These are phyloP conservation scores for Clonostachys rhizophaga DNA, from an alignment of 2,329 filamentous ascomycete genomes.

Conservation along the genomic window DNA sequence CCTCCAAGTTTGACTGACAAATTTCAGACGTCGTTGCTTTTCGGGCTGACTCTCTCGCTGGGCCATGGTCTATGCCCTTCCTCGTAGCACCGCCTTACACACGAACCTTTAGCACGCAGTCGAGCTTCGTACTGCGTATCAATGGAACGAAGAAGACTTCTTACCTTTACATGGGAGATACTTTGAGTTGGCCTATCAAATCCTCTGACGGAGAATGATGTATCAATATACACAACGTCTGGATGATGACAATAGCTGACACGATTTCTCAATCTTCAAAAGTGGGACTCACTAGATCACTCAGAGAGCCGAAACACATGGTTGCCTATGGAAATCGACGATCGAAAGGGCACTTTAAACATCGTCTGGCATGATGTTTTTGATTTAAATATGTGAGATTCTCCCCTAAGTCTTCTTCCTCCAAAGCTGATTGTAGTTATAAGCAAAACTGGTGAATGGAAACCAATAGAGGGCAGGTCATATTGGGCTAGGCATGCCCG, in stretches of 20 bases:
- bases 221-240: not conserved
- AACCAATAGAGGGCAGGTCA: conserved; percentile 36
- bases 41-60: conserved; percentile 39
- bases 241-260: not conserved
- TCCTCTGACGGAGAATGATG: not conserved
- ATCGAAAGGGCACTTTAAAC: conserved; percentile 38
- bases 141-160: conserved; percentile 43
- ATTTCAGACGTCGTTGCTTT: conserved; percentile 43
- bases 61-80: conserved; percentile 48
- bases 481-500: conserved; percentile 38
- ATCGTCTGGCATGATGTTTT: conserved; percentile 49
- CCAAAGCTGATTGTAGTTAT: no score
- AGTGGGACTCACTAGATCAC: conserved; percentile 44
- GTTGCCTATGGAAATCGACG: conserved; percentile 47
- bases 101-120: conserved; percentile 45
- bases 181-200: conserved; percentile 2
- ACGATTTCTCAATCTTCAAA: no score
- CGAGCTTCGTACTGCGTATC: conserved; percentile 41
- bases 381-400: conserved; percentile 40
- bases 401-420: conserved; percentile 1
- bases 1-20: conserved; percentile 2
- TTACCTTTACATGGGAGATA: conserved; percentile 35
- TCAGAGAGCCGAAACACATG: conserved; percentile 53
- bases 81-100: conserved; percentile 44
- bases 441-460: conserved; percentile 40